Percentiles rank a stretch among this genome's conserved stretches.
Evolutionary conservation across 306 rosid genomes (phyloP).

Genomic region (Cicer chorassanicum): DNA sequence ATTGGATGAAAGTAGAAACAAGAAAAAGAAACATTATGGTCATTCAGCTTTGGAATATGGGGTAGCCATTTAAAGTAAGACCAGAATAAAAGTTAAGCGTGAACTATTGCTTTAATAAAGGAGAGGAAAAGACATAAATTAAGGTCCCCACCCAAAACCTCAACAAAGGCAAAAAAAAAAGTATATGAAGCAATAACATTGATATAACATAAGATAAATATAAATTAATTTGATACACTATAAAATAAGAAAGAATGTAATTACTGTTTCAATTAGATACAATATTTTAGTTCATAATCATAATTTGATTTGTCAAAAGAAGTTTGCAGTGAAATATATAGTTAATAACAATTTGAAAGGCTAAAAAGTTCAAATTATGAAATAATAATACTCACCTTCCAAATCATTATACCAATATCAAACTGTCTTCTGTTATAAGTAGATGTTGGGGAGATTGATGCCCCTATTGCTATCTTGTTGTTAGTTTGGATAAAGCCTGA

Average conservation of each 20-base stretch:
- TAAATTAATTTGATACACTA: too few relatives aligned
- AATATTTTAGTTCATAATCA: background rate
- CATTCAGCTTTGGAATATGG: slow-evolving; percentile 27
- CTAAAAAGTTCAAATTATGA: background rate
- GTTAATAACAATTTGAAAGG: slow-evolving; percentile 12
- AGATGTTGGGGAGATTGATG: slow-evolving; percentile 94
- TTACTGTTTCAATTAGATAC: background rate
- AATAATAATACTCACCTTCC: slow-evolving; percentile 66
- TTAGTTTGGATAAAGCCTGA: slow-evolving; percentile 97
- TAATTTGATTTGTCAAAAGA: slow-evolving; percentile 1
- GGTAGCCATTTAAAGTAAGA: slow-evolving; percentile 44
- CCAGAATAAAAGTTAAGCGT: slow-evolving; percentile 34
- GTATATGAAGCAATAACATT: slow-evolving; percentile 43
- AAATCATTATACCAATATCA: slow-evolving; percentile 93
- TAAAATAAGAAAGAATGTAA: slow-evolving; percentile 4
- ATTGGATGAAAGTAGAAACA: slow-evolving; percentile 5
- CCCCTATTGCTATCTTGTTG: slow-evolving; percentile 94
- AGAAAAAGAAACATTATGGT: slow-evolving; percentile 24
- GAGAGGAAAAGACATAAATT: slow-evolving; percentile 30
- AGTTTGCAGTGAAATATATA: background rate
- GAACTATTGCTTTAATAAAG: slow-evolving; percentile 48
- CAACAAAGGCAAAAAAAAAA: slow-evolving; percentile 17
- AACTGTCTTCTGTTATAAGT: slow-evolving; percentile 76
- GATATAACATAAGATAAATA: background rate
- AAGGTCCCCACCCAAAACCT: slow-evolving; percentile 40